Base-by-base conservation (phyloP, 2,329 filamentous ascomycete species). In the Atkinsonella texensis region DNA sequence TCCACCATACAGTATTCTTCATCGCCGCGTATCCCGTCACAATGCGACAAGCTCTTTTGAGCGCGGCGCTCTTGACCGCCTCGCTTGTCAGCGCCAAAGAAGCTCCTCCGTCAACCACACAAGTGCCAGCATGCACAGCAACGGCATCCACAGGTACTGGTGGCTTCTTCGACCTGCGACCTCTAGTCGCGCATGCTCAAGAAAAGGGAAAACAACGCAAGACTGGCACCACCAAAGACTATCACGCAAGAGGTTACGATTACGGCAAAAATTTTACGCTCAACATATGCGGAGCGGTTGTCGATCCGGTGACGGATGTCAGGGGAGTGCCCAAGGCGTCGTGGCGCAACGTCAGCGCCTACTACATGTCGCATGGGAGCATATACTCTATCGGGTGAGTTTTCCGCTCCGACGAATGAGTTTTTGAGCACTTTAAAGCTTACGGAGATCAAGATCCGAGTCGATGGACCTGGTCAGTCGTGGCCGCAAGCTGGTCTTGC, bases 231-330 rank as follows among this genome's bases (percentile, higher is more conserved):
- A 67, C 68, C 10, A 68, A 70, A 33, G 77, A 81, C 62, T 82
- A 82, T 65, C 75, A 80, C 56, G 81, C 84, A 8, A 78, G 77
- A 53, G 87, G 87, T 35, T 85, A 82, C 65, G 87, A 91, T 67
- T 87, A 89, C 59, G 81, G 79, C 56, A 80, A 81, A 56, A 91
- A 91, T 70, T 93, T 93, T 62, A 91, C 87, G 2, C 64, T 91
- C 60, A 93, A 93, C 68, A 83, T 93, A 59, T 93, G 87, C 70
- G 82, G 76, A 38, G 74, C 85, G 1, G 84, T 90, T n/a, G 76
- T 89, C 15, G 80, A 85, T 58, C 71, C 78, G 15, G 71, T 85
- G 18, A 70, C 75, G 43, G 72, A 80, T 55, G 78, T 86, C 10
- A 75, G 79, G 11, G 85, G 83, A n/a, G 65, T 90, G 3, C 74